Evolutionary conservation across 1,284 basidiomycete species (phyloP).

Genomic region (Naganishia liquefaciens): DNA sequence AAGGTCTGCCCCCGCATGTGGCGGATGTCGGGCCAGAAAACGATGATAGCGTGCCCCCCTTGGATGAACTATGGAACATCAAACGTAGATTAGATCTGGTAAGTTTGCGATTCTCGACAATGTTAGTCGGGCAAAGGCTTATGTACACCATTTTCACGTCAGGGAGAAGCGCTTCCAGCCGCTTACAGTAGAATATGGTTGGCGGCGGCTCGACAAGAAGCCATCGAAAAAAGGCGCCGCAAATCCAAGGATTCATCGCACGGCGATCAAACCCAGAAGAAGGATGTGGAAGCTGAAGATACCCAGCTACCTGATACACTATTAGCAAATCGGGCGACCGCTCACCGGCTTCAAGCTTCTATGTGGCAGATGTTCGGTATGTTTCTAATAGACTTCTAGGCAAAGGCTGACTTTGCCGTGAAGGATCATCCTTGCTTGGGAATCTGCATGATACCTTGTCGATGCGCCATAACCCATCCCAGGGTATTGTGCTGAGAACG

Average conservation of each 20-base stretch:
- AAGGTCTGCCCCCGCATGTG: constrained; percentile 27
- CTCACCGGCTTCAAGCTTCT: constrained; percentile 26
- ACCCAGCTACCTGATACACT: constrained; percentile 32
- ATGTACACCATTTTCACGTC: not conserved
- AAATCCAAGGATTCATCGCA: not conserved
- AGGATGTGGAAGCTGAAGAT: constrained; percentile 27
- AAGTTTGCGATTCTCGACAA: constrained; percentile 16
- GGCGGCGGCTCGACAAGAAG: constrained; percentile 37
- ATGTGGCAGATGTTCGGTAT: constrained; percentile 34
- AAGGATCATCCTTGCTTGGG: constrained; percentile 42
- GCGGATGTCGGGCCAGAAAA: constrained; percentile 28
- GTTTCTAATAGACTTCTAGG: not conserved
- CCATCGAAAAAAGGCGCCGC: constrained; percentile 13
- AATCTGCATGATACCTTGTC: constrained; percentile 46
- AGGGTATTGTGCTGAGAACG: constrained; percentile 39
- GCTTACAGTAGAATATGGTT: constrained; percentile 45
- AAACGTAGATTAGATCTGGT: constrained; percentile 48
- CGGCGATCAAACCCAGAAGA: constrained; percentile 5
- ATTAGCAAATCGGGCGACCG: constrained; percentile 11
- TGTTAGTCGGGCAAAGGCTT: not conserved
- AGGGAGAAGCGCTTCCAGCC: constrained; percentile 50
- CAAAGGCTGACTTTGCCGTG: not conserved
- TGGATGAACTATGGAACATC: constrained; percentile 50
- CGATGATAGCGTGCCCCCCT: constrained; percentile 38
- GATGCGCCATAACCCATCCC: constrained; percentile 23